A percentile compares a stretch with the other conserved stretches of the same genome.
phyloP scores from a whole-genome alignment of 1,284 basidiomycete species.

The Ganoderma lucidum region DNA sequence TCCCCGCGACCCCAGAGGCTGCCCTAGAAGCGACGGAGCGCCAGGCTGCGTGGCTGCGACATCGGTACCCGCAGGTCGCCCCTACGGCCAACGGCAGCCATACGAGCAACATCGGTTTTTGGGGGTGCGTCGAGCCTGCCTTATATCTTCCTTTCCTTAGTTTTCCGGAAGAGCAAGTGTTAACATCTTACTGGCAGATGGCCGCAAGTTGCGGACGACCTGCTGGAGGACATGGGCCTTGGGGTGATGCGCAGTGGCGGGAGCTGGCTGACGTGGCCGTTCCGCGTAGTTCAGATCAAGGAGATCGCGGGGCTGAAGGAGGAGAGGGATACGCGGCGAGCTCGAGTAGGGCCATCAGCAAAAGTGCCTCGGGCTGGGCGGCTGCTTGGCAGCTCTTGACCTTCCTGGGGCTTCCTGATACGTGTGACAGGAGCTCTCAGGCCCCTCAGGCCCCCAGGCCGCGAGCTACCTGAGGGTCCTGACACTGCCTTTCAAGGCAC shows the following conservation, averaged over 20 bases:
- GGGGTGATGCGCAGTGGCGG: slow-evolving; percentile 60
- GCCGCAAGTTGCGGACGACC: slow-evolving; percentile 62
- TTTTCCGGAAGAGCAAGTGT: not conserved
- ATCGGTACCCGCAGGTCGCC: slow-evolving; percentile 56
- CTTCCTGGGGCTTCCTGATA: too few relatives aligned
- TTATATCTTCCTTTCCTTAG: not conserved
- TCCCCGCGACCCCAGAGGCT: slow-evolving; percentile 54
- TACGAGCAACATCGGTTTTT: slow-evolving; percentile 53
- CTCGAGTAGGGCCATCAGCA: not conserved
- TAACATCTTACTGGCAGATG: slow-evolving; percentile 51
- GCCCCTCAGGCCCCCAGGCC: too few relatives aligned
- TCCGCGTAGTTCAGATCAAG: slow-evolving; percentile 55
- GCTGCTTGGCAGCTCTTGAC: too few relatives aligned
- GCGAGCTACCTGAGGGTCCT: too few relatives aligned
- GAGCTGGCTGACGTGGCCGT: slow-evolving; percentile 67
- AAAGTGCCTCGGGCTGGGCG: too few relatives aligned
- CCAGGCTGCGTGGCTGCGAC: slow-evolving; percentile 57
- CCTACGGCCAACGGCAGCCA: slow-evolving; percentile 56
- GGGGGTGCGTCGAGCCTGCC: slow-evolving; percentile 45
- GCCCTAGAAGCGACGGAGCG: slow-evolving; percentile 51
- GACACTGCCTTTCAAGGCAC: too few relatives aligned
- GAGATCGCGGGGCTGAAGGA: slow-evolving; percentile 56
- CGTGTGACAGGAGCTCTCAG: too few relatives aligned
- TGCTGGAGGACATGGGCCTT: slow-evolving; percentile 66
- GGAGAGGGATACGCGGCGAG: slow-evolving; percentile 45